These are phyloP conservation scores for Acacia concinna DNA, from an alignment of 331 rosid genomes.

Conservation along the genomic window DNA sequence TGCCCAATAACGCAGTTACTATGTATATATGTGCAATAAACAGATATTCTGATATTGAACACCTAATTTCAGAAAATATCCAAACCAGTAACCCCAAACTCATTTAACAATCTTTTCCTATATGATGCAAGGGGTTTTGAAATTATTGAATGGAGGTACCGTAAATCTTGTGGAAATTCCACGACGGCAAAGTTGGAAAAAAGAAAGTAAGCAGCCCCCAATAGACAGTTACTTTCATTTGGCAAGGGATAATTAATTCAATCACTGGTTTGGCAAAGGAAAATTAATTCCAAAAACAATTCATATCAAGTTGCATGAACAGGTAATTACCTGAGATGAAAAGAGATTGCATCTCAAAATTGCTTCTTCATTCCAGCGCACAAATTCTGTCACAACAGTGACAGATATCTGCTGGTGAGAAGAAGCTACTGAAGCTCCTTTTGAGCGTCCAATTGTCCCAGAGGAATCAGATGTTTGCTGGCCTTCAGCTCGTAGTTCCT, in stretches of 20 bases:
- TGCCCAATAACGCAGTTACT: background rate
- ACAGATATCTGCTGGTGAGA: conserved; percentile 96
- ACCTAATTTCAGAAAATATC: background rate
- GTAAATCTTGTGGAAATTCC: background rate
- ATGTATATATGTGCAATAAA: background rate
- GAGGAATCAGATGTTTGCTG: conserved; percentile 75
- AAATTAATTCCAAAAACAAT: background rate
- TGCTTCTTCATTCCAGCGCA: conserved; percentile 92
- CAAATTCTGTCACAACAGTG: conserved; percentile 95
- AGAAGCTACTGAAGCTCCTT: conserved; percentile 75
- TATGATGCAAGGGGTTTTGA: background rate
- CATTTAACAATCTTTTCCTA: background rate
- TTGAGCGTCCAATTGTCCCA: conserved; percentile 95
- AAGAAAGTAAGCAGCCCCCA: background rate
- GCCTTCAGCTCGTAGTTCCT: conserved; percentile 82
- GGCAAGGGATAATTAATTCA: background rate
- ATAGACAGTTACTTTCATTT: background rate
- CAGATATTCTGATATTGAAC: background rate
- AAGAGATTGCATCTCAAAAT: conserved; percentile 75
- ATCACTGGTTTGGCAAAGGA: background rate
- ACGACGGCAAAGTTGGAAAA: background rate
- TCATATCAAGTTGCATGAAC: conserved; percentile 15
- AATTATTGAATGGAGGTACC: background rate
- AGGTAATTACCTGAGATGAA: conserved; percentile 75
- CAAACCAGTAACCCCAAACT: background rate